phyloP scores from a whole-genome alignment of 208 protist species.

The Novymonas esmeraldas region DNA sequence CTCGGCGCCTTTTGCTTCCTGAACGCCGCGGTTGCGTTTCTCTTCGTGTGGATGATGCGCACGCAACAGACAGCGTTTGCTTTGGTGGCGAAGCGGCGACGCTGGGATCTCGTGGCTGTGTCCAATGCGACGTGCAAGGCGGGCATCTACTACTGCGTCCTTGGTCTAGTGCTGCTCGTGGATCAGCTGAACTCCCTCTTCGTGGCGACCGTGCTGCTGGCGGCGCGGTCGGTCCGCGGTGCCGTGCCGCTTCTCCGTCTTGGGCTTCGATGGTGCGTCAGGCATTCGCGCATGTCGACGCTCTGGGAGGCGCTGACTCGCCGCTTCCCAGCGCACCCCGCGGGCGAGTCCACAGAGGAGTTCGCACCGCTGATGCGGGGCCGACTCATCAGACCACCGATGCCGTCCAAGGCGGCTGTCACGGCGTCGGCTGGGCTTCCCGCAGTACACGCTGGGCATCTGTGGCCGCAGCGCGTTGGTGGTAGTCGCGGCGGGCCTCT shows the following conservation, averaged over 20 bases:
- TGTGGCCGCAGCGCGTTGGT: neutral
- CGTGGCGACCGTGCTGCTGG: neutral
- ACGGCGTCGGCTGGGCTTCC: neutral
- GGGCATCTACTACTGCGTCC: conserved; percentile 37
- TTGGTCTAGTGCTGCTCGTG: conserved; percentile 16
- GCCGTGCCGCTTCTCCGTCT: neutral
- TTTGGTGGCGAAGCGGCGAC: conserved; percentile 13
- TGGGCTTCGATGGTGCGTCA: neutral
- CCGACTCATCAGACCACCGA: neutral
- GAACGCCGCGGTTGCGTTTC: conserved; percentile 31
- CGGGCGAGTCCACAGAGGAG: neutral
- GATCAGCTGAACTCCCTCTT: conserved; percentile 1
- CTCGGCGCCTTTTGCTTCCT: conserved; percentile 31
- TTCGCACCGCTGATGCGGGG: neutral
- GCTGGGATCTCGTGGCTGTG: conserved; percentile 28
- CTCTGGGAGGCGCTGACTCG: neutral
- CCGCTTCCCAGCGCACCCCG: neutral
- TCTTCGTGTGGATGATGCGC: conserved; percentile 54
- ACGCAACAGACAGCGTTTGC: conserved; percentile 31
- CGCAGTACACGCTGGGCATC: neutral
- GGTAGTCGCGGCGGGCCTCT: too few species aligned
- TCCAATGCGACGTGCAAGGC: conserved; percentile 15
- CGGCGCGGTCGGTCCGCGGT: neutral
- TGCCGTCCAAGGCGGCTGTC: neutral
- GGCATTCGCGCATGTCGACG: neutral